Evolutionary conservation across 179 eudicot genomes (phyloP), one percentile per base, ranked within the genome.

Genomic region (Gypsophila paniculata): DNA sequence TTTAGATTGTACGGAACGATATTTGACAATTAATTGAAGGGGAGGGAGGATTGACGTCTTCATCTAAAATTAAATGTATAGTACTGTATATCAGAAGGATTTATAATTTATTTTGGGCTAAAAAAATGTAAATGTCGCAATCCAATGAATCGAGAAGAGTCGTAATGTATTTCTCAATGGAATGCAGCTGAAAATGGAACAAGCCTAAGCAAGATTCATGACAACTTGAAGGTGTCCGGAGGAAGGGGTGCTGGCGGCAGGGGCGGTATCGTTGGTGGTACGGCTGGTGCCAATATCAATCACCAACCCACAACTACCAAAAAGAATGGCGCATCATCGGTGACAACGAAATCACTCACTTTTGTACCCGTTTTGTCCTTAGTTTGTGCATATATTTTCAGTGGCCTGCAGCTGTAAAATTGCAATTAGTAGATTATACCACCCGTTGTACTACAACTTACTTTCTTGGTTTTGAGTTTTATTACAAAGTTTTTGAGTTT

Each of bases 301-400:
- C 75, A 65, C 22, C 72, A 36, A 57, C 65, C 75, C 4, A 11
- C 2, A 14, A 29, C 0, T 0, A 2, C 13, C 6, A 34, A 32
- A 18, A 71, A 29, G 44, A 76, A 76, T 71, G 75, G 59, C 7
- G 72, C 53, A 70, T 58, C 75, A 0, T 3, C 15, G 2, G 2
- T 58, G 13, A 39, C 19, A 17, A 15, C 53, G 0, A 14, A 19
- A 2, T 63, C 67, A 26, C 34, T 44, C 5, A 13, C 34, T 46
- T 19, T 32, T 48, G 52, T 48, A 22, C 15, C 65, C 52, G 42
- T 71, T 8, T 48, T 65, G 34, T 26, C 67, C 39, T 58, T 59
- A 2, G 5, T 9, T 22, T 21, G 42, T 23, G 22, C 32, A 5
- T 63, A 22, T 18, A 42, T 70, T 53, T 11, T 49, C 25, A 18